Evolutionary conservation across 495 filamentous ascomycete genomes (phyloP), one percentile per base, ranked within the genome.

Genomic region (Rostrohypoxylon terebratum): DNA sequence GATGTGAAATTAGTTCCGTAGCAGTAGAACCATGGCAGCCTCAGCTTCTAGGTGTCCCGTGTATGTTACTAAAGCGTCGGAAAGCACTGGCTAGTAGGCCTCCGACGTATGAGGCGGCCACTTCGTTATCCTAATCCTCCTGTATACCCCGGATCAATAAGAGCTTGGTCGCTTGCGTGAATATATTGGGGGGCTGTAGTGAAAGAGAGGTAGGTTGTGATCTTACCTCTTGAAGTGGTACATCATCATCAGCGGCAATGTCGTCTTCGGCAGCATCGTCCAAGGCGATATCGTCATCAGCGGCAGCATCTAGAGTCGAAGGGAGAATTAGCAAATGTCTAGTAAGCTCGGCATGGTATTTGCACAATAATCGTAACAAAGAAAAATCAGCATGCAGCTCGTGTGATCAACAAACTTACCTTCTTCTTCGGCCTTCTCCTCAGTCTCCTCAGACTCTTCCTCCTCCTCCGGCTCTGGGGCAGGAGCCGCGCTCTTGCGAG

Each of bases 121-220:
- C 20, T 65, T 74, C 55, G 47, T 42, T 60, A 45, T 67, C 66
- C 71, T 76, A 78, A 74, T 74, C 68, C 6, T 75, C 76, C 76
- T 78, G 53, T 69, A 75, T 69, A 61, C 28, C 68, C 71, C 71
- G 62, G 68, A 73, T 78, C 66, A 78, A 74, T 68, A 70, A 69
- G 63, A 62, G 21, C 23, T 59, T 28, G 21, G 13, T 44, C 44
- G 59, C 69, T 45, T 18, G 13, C 16, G n/a, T 16, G 4, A 7
- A 18, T 33, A 45, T 18, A 16, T 14, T 34, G 18, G 8, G 42
- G 18, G 14, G n/a, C n/a, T n/a, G n/a, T n/a, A n/a, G n/a, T n/a
- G n/a, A n/a, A n/a, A n/a, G 20, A 16, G 44, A 38, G 16, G 33
- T 13, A 55, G 31, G 13, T 1, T 25, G 64, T 16, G 59, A 69